Conservation (phyloP, 2,329 filamentous ascomycete species). For the Ilyonectria destructans region DNA sequence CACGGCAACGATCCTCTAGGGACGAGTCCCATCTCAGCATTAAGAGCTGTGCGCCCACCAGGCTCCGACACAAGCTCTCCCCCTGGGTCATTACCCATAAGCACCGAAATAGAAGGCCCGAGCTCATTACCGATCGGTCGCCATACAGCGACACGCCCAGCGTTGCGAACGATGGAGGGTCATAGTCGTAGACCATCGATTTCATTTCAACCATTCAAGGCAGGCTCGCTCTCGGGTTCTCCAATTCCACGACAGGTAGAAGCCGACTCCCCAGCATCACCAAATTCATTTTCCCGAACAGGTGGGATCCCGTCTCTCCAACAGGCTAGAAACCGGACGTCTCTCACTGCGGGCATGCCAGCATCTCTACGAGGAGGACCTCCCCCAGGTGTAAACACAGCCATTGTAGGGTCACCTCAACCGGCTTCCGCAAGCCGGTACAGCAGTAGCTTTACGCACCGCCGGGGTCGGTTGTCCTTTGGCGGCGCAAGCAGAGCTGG, state of each 20-base stretch:
- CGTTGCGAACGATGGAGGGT: conserved; percentile 66
- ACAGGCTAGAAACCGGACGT: conserved; percentile 78
- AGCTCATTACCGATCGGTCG: conserved; percentile 70
- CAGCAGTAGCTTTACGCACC: conserved; percentile 94
- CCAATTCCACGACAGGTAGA: conserved; percentile 72
- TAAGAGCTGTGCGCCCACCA: conserved; percentile 77
- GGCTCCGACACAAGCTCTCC: conserved; percentile 77
- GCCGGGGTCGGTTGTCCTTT: conserved; percentile 83
- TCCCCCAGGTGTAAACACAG: conserved; percentile 74
- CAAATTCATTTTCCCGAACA: conserved; percentile 66
- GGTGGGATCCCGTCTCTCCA: conserved; percentile 66
- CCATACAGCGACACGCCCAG: conserved; percentile 51
- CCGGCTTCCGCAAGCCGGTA: conserved; percentile 86
- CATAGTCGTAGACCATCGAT: conserved; percentile 82
- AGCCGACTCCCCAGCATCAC: conserved; percentile 69
- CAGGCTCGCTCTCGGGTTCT: conserved; percentile 93
- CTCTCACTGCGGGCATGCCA: conserved; percentile 83
- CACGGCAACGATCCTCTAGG: conserved; percentile 84
- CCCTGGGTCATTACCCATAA: conserved; percentile 65
- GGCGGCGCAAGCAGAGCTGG: conserved; percentile 77
- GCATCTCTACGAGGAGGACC: conserved; percentile 80
- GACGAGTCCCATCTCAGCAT: conserved; percentile 88
- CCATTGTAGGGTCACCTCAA: conserved; percentile 83
- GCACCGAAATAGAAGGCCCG: conserved; percentile 62
- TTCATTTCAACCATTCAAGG: conserved; percentile 97